These are phyloP conservation scores for Nakaseomyces sp. DNA, from an alignment of 1,139 yeast genomes.

Conservation along the genomic window DNA sequence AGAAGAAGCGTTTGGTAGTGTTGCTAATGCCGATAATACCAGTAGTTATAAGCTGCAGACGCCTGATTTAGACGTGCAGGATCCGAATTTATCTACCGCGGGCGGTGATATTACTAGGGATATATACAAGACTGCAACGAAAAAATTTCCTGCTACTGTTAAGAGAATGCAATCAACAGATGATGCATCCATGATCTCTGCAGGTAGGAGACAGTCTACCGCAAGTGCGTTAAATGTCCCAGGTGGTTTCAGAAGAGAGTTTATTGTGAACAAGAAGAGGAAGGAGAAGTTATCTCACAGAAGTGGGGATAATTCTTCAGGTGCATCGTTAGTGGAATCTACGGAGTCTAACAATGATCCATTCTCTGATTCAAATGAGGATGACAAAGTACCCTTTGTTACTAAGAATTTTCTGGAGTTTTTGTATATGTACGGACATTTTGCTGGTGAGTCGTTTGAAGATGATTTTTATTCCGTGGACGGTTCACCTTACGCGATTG, in stretches of 20 bases:
- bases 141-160: background rate
- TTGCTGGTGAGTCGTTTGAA: conserved; percentile 74
- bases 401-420: conserved; percentile 68
- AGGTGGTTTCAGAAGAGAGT: conserved; percentile 73
- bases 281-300: conserved; percentile 19
- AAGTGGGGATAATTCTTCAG: conserved; percentile 6
- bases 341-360: background rate
- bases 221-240: conserved; percentile 68
- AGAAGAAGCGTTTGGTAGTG: too few species aligned
- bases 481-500: conserved; percentile 27
- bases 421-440: conserved; percentile 68
- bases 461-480: conserved; percentile 56
- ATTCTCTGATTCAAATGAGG: conserved; percentile 7
- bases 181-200: conserved; percentile 21
- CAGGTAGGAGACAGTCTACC: conserved; percentile 45
- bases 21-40: too few species aligned
- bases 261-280: conserved; percentile 37
- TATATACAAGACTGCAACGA: conserved; percentile 35
- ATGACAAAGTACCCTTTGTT: conserved; percentile 38
- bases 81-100: conserved; percentile 28
- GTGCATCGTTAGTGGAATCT: conserved; percentile 6
- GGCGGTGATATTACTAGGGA: conserved; percentile 72
- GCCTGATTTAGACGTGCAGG: conserved; percentile 8
- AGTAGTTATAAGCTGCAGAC: background rate
- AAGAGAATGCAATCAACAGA: conserved; percentile 29